Evolutionary conservation across 23 red algal genomes (phyloP).

Genomic region (Pyropia yezoensis): DNA sequence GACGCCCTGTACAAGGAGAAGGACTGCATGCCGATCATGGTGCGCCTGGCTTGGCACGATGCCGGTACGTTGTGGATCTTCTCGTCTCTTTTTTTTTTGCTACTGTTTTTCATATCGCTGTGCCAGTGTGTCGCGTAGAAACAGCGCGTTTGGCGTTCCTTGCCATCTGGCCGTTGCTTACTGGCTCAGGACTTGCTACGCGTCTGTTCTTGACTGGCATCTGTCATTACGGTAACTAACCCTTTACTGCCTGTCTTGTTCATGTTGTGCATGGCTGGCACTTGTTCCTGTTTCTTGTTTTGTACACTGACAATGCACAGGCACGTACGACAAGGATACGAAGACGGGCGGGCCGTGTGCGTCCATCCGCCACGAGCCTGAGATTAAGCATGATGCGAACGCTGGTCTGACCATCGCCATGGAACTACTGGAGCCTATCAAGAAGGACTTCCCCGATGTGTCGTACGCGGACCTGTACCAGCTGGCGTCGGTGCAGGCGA

Average conservation of each 20-base stretch:
- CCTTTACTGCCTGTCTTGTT: no score
- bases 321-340: conserved; percentile 46
- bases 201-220: no score
- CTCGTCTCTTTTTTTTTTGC: no score
- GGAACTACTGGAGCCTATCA: conserved; percentile 91
- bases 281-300: no score
- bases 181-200: no score
- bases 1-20: conserved; percentile 41
- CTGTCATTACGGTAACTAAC: no score
- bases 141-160: no score
- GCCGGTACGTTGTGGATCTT: conserved; percentile 12
- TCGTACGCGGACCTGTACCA: conserved; percentile 88
- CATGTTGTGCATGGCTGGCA: no score
- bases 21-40: conserved; percentile 94
- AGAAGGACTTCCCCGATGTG: conserved; percentile 78
- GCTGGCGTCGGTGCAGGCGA: conserved; percentile 64
- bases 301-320: no score
- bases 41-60: conserved; percentile 96
- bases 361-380: conserved; percentile 83
- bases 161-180: no score
- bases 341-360: conserved; percentile 76
- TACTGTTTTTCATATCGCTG: no score
- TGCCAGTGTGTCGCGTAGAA: no score
- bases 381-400: conserved; percentile 78
- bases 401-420: conserved; percentile 70